Conservation (phyloP, 495 filamentous ascomycete genomes). For the Aspergillus taichungensis region DNA sequence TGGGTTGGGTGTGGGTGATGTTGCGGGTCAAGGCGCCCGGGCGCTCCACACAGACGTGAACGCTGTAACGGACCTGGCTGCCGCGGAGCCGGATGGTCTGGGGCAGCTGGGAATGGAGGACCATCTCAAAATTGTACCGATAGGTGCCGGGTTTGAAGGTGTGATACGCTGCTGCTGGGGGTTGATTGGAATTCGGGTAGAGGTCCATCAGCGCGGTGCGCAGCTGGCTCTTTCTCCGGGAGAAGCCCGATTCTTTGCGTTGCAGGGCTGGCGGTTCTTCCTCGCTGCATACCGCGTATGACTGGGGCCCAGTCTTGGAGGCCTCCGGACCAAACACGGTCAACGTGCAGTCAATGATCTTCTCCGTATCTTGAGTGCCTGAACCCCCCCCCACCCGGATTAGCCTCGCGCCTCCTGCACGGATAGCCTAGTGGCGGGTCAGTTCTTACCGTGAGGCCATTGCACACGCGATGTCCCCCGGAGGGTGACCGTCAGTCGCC, state of each 20-base stretch:
- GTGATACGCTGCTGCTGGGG: background rate
- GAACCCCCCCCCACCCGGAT: background rate
- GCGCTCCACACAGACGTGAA: conserved; percentile 4
- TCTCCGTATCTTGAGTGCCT: conserved; percentile 3
- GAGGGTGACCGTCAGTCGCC: conserved; percentile 7
- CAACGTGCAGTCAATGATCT: conserved; percentile 4
- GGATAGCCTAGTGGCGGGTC: background rate
- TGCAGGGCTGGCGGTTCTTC: background rate
- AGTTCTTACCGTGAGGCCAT: conserved; percentile 7
- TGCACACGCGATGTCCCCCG: conserved; percentile 4
- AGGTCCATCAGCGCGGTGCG: background rate
- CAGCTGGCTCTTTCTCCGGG: background rate
- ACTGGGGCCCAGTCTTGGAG: background rate
- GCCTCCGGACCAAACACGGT: conserved; percentile 1
- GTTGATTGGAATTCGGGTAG: background rate
- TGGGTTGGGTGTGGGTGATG: conserved; percentile 5
- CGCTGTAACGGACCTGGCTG: conserved; percentile 4
- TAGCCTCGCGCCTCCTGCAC: background rate
- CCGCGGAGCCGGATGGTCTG: conserved; percentile 5
- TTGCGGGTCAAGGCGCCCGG: conserved; percentile 6
- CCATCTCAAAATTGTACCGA: conserved; percentile 9
- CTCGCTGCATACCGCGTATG: background rate
- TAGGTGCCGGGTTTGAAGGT: conserved; percentile 4
- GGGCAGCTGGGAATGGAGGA: conserved; percentile 4
- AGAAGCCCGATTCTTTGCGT: background rate